A percentile compares a stretch with the other conserved stretches of the same genome.
These are phyloP conservation scores for Diutina neorugosa DNA, from an alignment of 1,139 yeast species.

Conservation along the genomic window DNA sequence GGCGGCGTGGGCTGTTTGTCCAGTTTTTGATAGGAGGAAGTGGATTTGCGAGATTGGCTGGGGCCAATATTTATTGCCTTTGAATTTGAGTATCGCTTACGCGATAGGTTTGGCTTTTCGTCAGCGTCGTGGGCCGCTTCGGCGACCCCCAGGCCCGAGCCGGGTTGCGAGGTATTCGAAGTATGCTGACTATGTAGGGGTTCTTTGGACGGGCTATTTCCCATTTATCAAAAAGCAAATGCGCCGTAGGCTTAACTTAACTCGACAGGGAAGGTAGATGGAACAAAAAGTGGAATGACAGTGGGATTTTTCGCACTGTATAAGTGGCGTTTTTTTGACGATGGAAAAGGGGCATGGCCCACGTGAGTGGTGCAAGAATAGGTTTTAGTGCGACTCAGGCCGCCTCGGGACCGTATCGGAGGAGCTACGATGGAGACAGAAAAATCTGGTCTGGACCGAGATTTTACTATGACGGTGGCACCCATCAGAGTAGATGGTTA, in stretches of 20 bases:
- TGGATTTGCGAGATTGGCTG: background rate
- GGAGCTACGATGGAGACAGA: background rate
- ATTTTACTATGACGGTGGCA: no score
- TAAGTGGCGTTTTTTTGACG: background rate
- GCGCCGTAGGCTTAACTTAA: background rate
- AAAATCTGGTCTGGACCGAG: no score
- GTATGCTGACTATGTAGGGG: conserved; percentile 4
- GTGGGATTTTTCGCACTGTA: background rate
- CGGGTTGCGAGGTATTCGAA: conserved; percentile 2
- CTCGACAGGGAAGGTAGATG: background rate
- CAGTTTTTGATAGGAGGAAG: background rate
- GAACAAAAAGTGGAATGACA: background rate
- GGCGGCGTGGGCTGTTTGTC: background rate
- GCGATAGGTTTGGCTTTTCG: conserved; percentile 4
- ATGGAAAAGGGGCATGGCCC: background rate
- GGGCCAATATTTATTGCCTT: conserved; percentile 3
- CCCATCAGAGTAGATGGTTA: no score
- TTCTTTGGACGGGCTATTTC: conserved; percentile 4
- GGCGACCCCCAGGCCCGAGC: background rate
- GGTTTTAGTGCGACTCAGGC: background rate
- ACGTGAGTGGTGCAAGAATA: background rate
- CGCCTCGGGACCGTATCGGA: background rate
- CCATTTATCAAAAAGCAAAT: background rate
- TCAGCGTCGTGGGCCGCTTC: conserved; percentile 1
- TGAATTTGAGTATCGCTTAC: conserved; percentile 2